phyloP scores from a whole-genome alignment of 2,329 filamentous ascomycete genomes.

The Penicillium sp. region DNA sequence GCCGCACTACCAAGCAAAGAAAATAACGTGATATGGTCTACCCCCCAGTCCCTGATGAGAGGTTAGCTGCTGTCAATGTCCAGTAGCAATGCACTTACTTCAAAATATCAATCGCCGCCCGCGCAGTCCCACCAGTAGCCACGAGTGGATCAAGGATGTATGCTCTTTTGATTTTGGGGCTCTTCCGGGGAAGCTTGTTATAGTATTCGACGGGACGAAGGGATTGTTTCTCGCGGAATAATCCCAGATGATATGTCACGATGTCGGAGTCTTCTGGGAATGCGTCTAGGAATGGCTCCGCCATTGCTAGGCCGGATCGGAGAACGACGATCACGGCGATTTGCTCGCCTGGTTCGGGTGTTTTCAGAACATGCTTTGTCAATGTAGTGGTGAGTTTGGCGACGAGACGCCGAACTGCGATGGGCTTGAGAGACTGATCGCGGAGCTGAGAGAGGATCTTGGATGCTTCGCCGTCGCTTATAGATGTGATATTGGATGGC shows the following conservation, averaged over 20 bases:
- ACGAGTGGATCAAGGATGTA: conserved; percentile 27
- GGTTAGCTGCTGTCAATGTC: background rate
- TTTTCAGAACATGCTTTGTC: conserved; percentile 17
- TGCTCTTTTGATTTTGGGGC: conserved; percentile 21
- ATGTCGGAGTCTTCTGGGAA: conserved; percentile 23
- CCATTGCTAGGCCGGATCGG: conserved; percentile 39
- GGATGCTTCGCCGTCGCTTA: conserved; percentile 6
- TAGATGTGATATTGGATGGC: conserved; percentile 7
- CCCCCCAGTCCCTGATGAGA: conserved; percentile 22
- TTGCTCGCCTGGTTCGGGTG: conserved; percentile 14
- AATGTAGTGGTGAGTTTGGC: conserved; percentile 20
- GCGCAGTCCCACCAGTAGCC: conserved; percentile 26
- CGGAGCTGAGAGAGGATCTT: conserved; percentile 8
- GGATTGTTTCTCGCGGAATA: conserved; percentile 25
- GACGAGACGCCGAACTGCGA: conserved; percentile 6
- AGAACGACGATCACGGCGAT: conserved; percentile 28
- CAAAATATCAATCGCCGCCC: conserved; percentile 24
- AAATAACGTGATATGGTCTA: conserved; percentile 26
- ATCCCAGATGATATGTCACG: conserved; percentile 26
- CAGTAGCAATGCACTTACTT: conserved; percentile 12
- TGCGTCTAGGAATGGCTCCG: conserved; percentile 31
- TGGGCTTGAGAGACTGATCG: conserved; percentile 5
- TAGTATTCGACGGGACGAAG: conserved; percentile 30
- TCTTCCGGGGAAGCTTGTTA: conserved; percentile 27
- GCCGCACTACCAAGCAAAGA: conserved; percentile 20